Base-by-base conservation (phyloP, 371 early-diverging fungal species). In the Synchytrium microbalum region DNA sequence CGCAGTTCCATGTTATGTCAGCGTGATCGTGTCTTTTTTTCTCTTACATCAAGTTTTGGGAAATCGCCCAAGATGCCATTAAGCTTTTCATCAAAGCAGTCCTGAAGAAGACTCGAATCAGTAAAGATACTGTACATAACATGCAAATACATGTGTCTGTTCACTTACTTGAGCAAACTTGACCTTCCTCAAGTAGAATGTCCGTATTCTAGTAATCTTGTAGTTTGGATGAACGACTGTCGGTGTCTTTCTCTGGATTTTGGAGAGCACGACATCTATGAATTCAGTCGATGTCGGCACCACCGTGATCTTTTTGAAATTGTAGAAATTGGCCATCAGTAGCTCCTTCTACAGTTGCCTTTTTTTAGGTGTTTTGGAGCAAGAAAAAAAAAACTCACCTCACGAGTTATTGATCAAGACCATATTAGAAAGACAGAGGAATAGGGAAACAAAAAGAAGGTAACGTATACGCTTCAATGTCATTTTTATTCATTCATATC, bases 121-220 rank as follows among this genome's bases (percentile, higher is more conserved):
- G 29, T 13, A 46, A 25, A 46, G 23, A 14, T 14, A 51, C 51
- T 51, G 8, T 59, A 3, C 24, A 23, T 25, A 28, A 59, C 25
- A 1, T 60, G n/a, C 13, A 19, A 54, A 55, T 23, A 14, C 23
- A 23, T 14, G 51, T 10, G 26, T 62, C 19, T 59, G 28, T 63
- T 64, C 30, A 32, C 61, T n/a, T 64, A 64, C 66, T 64, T 98
- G 98, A 10, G 98, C 93, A 79, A 93, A 99, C 86, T 99, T 99
- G 76, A 99, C 96, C 78, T 99, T 99, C 72, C 97, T 90, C 93
- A 97, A 98, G 77, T 99, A 99, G 75, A 99, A 99, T 75, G 90
- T 88, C 66, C 99, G 83, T 72, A 99, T 99, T 76, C 99, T 88
- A 27, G 90, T 84, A 76, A 99, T 96, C 67, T 91, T 87, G 83